Percentiles rank a stretch among this genome's conserved stretches.
Conservation (phyloP, 2,329 filamentous ascomycete genomes). For the Paracamarosporium sp. region DNA sequence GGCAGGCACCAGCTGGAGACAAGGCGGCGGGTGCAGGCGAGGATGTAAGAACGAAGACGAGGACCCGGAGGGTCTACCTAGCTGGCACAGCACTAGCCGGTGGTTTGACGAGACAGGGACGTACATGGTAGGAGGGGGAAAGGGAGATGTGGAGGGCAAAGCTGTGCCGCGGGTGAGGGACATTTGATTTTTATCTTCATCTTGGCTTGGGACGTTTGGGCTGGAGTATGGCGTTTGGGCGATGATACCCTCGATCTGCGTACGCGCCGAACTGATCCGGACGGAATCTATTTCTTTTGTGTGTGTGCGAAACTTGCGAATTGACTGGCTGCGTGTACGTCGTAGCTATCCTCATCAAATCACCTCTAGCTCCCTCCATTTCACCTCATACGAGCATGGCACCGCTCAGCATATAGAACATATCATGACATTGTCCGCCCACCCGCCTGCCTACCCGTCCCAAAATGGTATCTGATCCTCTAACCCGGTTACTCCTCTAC, state of each 20-base stretch:
- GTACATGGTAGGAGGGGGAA: constrained; percentile 37
- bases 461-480: too few species aligned
- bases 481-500: too few species aligned
- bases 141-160: background rate
- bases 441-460: too few species aligned
- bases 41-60: constrained; percentile 44
- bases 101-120: constrained; percentile 40
- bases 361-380: too few species aligned
- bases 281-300: background rate
- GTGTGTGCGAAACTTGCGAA: background rate
- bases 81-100: constrained; percentile 41
- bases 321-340: too few species aligned
- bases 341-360: too few species aligned
- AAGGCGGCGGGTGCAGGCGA: constrained; percentile 37
- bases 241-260: constrained; percentile 3
- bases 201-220: background rate
- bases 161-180: background rate
- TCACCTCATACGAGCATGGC: too few species aligned
- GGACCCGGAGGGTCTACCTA: constrained; percentile 37
- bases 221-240: background rate
- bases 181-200: background rate
- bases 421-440: too few species aligned
- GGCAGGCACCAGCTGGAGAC: constrained; percentile 37
- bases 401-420: too few species aligned
- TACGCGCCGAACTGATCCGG: too few species aligned